Base-by-base conservation (phyloP, 1,284 basidiomycete species). In the Ustilago xerochloae region DNA sequence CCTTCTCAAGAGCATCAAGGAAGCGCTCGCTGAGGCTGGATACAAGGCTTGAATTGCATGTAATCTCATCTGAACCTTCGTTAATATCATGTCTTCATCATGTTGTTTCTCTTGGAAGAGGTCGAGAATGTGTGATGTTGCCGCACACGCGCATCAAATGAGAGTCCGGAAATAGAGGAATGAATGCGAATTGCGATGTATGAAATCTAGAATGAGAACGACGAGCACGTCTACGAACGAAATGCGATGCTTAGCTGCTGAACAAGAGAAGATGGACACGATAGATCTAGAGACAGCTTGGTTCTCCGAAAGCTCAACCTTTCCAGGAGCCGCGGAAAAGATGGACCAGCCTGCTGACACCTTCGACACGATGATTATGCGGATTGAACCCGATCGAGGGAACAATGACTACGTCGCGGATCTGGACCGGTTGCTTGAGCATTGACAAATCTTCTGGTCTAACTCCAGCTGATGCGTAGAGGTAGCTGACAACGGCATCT, bases 1-100 rank as follows among this genome's bases (percentile, higher is more conserved):
- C 82, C 87, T 97, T 62, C 87, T 94, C 65, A 85, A 87, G 32
- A 89, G 89, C 1, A 85, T 97, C 83, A 88, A 88, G 80, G 91
- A 86, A 55, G 84, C 86, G 5, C 81, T 89, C 47, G 82, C 80
- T 35, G 87, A 88, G 74, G 84, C 84, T 38, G 86, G 85, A 26
- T 85, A 86, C 82, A 82, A 85, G 72, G 56, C 70, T 56, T 69
- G 46, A 45, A 38, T 41, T 20, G 38, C 18, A 6, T 18, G 8
- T 9, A 41, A 6, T 20, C 6, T 22, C 7, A 20, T 18, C 22
- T 20, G 38, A 20, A 41, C 18, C 9, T 41, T 41, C 10, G 13
- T 41, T 20, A 41, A 41, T 41, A 20, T n/a, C 38, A 41, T 22
- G 4, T 20, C 38, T 41, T 41, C n/a, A n/a, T n/a, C n/a, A n/a